Evolutionary conservation across 208 protist genomes (phyloP).

Genomic region (Crithidia brevicula): DNA sequence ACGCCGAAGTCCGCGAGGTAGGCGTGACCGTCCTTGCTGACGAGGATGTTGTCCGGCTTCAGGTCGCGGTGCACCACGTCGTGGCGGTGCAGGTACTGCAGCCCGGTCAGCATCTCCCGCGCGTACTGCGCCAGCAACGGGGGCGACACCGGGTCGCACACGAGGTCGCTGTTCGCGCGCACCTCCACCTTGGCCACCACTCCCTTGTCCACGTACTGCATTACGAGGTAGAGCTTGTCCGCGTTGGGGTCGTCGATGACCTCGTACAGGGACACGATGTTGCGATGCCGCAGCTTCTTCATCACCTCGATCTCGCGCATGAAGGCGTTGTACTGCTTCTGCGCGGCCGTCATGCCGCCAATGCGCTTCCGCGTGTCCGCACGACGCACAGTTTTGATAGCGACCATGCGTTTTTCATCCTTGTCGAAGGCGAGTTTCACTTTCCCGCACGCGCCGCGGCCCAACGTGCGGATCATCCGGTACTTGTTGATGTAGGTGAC

Average conservation of each 20-base stretch:
- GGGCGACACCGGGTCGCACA: constrained; percentile 58
- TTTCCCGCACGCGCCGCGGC: constrained; percentile 64
- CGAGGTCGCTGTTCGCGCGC: constrained; percentile 22
- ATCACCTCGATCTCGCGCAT: constrained; percentile 93
- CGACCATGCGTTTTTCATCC: constrained; percentile 38
- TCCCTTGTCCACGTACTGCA: constrained; percentile 89
- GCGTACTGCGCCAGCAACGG: constrained; percentile 41
- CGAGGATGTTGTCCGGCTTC: constrained; percentile 85
- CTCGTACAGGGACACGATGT: constrained; percentile 95
- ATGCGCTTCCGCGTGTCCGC: constrained; percentile 44
- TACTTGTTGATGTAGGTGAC: constrained; percentile 70
- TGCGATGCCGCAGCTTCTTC: constrained; percentile 94
- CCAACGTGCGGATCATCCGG: constrained; percentile 61
- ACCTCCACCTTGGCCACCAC: constrained; percentile 48
- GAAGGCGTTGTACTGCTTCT: constrained; percentile 50
- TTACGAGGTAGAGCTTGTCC: constrained; percentile 92
- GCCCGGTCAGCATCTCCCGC: constrained; percentile 63
- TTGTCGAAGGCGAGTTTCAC: constrained; percentile 65
- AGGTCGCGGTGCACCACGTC: constrained; percentile 88
- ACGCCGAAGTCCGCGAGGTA: constrained; percentile 87
- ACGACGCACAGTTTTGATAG: constrained; percentile 69
- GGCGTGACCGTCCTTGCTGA: constrained; percentile 48
- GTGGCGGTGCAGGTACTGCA: constrained; percentile 66
- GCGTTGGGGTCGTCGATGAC: constrained; percentile 94
- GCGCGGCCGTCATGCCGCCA: constrained; percentile 34